These are phyloP conservation scores for Penicillium verhagenii DNA, from an alignment of 495 filamentous ascomycete species.

Conservation along the genomic window DNA sequence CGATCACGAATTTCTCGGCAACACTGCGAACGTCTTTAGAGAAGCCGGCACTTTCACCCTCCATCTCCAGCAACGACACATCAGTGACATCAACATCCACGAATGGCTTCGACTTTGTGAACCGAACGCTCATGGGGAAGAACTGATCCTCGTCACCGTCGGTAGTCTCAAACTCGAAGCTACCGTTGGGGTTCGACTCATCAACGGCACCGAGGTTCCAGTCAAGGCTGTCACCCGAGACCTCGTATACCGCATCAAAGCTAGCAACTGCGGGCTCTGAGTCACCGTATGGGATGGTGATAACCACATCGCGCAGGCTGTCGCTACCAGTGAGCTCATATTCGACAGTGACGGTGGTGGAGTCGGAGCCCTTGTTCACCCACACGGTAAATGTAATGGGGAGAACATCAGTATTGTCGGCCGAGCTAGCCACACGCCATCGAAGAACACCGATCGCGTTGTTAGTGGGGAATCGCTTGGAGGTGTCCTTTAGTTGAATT, in stretches of 20 bases:
- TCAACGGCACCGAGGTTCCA: slow-evolving; percentile 86
- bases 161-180: slow-evolving; percentile 91
- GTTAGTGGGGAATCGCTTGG: slow-evolving; percentile 88
- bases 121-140: slow-evolving; percentile 93
- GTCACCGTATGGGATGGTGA: slow-evolving; percentile 79
- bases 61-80: slow-evolving; percentile 72
- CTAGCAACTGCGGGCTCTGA: slow-evolving; percentile 85
- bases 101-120: slow-evolving; percentile 82
- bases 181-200: slow-evolving; percentile 74
- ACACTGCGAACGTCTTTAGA: slow-evolving; percentile 86
- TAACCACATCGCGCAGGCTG: slow-evolving; percentile 75
- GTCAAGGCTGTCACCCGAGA: slow-evolving; percentile 87
- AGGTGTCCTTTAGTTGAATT: slow-evolving; percentile 81
- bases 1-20: slow-evolving; percentile 78
- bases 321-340: slow-evolving; percentile 84
- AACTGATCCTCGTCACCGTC: slow-evolving; percentile 83
- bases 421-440: slow-evolving; percentile 76
- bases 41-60: slow-evolving; percentile 75
- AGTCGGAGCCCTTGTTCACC: slow-evolving; percentile 82
- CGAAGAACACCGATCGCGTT: slow-evolving; percentile 84
- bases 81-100: slow-evolving; percentile 84
- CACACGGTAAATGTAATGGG: slow-evolving; percentile 95
- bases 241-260: slow-evolving; percentile 92
- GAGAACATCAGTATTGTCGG: slow-evolving; percentile 68
- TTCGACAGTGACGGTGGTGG: slow-evolving; percentile 84